Percentiles rank a stretch among this genome's conserved stretches.
Evolutionary conservation across 2,329 filamentous ascomycete genomes (phyloP).

Genomic region (Aspergillus sp.): DNA sequence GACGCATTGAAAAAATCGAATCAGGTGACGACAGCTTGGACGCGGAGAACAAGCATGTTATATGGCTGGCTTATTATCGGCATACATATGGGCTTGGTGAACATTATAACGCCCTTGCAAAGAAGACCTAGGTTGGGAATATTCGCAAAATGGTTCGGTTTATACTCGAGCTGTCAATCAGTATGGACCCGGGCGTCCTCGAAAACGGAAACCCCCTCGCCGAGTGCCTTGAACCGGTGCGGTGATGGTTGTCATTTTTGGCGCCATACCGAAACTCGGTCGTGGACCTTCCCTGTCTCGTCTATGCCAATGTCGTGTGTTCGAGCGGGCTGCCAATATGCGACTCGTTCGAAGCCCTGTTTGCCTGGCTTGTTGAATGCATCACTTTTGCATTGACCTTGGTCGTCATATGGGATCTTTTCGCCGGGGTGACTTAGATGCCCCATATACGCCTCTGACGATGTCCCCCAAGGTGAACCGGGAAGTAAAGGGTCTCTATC

Average conservation of each 20-base stretch:
- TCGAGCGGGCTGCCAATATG: constrained; percentile 56
- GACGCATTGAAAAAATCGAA: constrained; percentile 73
- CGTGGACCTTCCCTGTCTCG: constrained; percentile 39
- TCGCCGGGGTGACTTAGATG: constrained; percentile 70
- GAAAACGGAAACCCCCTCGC: not conserved
- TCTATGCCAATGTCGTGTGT: constrained; percentile 57
- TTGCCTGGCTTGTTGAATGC: constrained; percentile 46
- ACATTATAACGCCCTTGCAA: constrained; percentile 89
- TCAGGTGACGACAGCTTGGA: constrained; percentile 45
- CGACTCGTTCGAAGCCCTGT: constrained; percentile 46
- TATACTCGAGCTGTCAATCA: not conserved
- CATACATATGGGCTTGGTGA: constrained; percentile 93
- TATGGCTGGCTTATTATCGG: constrained; percentile 94
- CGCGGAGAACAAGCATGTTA: constrained; percentile 53
- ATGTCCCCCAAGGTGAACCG: constrained; percentile 73
- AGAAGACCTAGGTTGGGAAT: constrained; percentile 27
- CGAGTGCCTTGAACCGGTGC: not conserved
- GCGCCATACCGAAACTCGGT: constrained; percentile 46
- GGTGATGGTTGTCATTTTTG: constrained; percentile 19
- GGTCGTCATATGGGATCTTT: constrained; percentile 60
- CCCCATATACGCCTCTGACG: constrained; percentile 68
- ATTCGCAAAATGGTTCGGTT: not conserved
- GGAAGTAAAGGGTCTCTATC: constrained; percentile 63
- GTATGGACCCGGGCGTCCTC: not conserved
- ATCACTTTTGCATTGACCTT: constrained; percentile 51